Percentiles rank a stretch among this genome's conserved stretches.
Evolutionary conservation across 352 stramenopile species (phyloP).

Genomic region (Pythium grandisporangium): DNA sequence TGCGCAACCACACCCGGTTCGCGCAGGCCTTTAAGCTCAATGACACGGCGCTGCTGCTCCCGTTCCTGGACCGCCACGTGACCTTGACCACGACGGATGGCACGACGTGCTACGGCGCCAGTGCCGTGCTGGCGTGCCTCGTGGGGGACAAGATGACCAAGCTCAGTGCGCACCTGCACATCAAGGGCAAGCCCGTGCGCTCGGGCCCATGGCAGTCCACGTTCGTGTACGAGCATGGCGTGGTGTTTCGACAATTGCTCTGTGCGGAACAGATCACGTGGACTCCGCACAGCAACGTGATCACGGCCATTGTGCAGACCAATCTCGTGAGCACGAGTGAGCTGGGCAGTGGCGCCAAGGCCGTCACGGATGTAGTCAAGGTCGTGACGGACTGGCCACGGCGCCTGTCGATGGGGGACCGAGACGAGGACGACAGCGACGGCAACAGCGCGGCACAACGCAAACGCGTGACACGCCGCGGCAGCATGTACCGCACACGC

Average conservation of each 20-base stretch:
- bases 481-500: constrained; percentile 1
- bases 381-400: constrained; percentile 7
- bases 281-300: constrained; percentile 20
- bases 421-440: not conserved
- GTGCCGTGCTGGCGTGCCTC: constrained; percentile 59
- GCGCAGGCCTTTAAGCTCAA: constrained; percentile 68
- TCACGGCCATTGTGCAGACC: constrained; percentile 8
- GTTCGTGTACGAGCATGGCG: constrained; percentile 67
- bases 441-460: constrained; percentile 3
- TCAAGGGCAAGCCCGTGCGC: constrained; percentile 48
- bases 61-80: constrained; percentile 57
- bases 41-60: constrained; percentile 52
- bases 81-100: constrained; percentile 39
- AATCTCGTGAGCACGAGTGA: constrained; percentile 2
- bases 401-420: constrained; percentile 6
- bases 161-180: constrained; percentile 47
- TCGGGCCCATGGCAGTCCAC: constrained; percentile 42
- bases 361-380: constrained; percentile 7
- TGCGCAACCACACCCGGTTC: constrained; percentile 52
- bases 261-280: constrained; percentile 68
- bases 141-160: constrained; percentile 64
- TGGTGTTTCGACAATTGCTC: constrained; percentile 57
- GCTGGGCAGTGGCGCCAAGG: constrained; percentile 2
- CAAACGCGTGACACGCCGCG: not conserved
- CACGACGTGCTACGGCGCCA: constrained; percentile 27